Conservation (phyloP, 116 monocot species). For the Thalassia testudinum region DNA sequence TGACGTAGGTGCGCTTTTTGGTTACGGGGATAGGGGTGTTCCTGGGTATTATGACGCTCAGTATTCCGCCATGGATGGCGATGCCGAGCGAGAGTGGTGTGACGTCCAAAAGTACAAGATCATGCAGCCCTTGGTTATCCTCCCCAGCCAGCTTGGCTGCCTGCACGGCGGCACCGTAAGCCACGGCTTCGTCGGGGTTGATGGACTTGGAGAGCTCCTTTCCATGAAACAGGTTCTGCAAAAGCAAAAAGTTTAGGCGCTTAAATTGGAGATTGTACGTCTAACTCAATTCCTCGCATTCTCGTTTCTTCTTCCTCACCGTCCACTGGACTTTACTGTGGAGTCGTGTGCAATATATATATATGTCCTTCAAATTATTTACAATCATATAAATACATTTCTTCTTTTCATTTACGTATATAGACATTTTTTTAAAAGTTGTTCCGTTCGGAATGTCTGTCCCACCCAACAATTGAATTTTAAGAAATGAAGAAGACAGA, state of each 20-base stretch:
- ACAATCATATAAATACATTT: no score
- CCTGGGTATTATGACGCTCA: slow-evolving; percentile 11
- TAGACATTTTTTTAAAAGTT: no score
- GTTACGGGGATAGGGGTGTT: slow-evolving; percentile 14
- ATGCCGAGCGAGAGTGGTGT: slow-evolving; percentile 17
- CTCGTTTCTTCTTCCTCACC: no score
- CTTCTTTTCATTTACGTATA: no score
- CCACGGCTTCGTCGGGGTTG: slow-evolving; percentile 19
- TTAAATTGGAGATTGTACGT: not conserved
- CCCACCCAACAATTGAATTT: no score
- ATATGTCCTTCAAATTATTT: no score
- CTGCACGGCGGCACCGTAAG: slow-evolving; percentile 18
- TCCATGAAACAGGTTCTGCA: not conserved
- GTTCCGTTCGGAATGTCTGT: no score
- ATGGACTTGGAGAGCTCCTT: slow-evolving; percentile 15
- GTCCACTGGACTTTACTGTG: no score
- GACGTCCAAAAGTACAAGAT: slow-evolving; percentile 18
- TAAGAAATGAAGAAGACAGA: no score
- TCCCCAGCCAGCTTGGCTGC: slow-evolving; percentile 14
- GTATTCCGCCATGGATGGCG: slow-evolving; percentile 8
- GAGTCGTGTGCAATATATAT: not conserved
- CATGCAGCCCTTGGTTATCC: slow-evolving; percentile 5
- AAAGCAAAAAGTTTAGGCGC: not conserved
- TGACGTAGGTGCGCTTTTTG: slow-evolving; percentile 7
- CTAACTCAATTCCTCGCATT: no score